Percentiles rank a stretch among this genome's conserved stretches.
Evolutionary conservation across 1,284 basidiomycete genomes (phyloP).

Genomic region (Leccinum holopus): DNA sequence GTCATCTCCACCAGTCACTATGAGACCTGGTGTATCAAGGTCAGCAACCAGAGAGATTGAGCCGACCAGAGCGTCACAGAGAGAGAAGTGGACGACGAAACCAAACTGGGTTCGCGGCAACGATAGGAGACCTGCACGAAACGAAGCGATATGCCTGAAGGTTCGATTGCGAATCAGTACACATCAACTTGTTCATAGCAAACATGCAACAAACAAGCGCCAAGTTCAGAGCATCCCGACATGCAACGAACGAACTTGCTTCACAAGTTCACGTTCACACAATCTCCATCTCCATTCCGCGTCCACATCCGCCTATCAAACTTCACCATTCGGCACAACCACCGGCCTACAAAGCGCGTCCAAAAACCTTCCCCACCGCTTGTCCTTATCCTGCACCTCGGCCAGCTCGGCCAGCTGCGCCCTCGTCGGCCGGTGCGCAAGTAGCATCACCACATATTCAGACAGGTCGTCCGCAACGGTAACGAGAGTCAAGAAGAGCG

Average conservation of each 20-base stretch:
- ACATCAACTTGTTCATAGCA: no score
- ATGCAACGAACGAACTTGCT: not conserved
- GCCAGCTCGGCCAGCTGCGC: conserved; percentile 25
- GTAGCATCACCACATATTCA: conserved; percentile 28
- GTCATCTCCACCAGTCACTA: no score
- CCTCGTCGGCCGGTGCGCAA: conserved; percentile 32
- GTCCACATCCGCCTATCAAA: not conserved
- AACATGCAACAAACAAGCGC: not conserved
- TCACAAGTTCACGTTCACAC: not conserved
- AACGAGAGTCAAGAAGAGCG: no score
- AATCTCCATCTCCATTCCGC: not conserved
- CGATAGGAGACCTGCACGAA: conserved; percentile 8
- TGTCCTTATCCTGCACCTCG: conserved; percentile 12
- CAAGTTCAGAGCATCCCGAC: no score
- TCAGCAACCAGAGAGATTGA: not conserved
- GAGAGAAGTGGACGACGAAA: not conserved
- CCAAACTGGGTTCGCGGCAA: conserved; percentile 14
- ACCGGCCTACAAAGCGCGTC: conserved; percentile 14
- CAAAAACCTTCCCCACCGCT: conserved; percentile 24
- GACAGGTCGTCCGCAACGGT: conserved; percentile 25
- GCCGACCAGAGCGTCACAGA: not conserved
- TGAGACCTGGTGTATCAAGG: not conserved
- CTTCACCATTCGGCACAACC: not conserved
- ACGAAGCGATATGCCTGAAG: no score
- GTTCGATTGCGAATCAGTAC: no score